Evolutionary conservation across 2,329 filamentous ascomycete genomes (phyloP), one percentile per base, ranked within the genome.

Genomic region (Ascochyta lentis): DNA sequence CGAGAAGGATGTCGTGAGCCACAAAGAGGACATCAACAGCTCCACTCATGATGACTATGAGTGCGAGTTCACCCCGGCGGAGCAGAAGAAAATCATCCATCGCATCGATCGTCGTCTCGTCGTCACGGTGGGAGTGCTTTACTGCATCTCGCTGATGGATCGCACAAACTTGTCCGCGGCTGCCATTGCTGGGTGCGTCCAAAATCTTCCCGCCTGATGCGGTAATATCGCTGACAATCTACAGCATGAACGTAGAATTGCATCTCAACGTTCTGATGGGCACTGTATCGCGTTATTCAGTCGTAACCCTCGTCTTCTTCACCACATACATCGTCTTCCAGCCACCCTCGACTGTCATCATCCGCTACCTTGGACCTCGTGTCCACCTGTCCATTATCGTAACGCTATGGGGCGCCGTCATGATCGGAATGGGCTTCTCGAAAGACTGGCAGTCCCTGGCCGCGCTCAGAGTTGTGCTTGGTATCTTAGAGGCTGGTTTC

Each of bases 91-190:
- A 38, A 90, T 95, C 66, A 85, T 92, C 38, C 81, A 83, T 52
- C 84, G 86, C 12, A 80, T 95, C 63, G 91, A 96, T 74, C 78
- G 72, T 31, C 77, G 80, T 27, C 70, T 82, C n/a, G 79, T 81
- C 16, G 63, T 78, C 19, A 80, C 78, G 0, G 73, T 80, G 1
- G 80, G 80, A 8, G 73, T 83, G 61, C 83, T 92, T 77, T 93
- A 93, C 74, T 91, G 89, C 70, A 81, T 91, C 65, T 89, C 84
- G 61, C 77, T 94, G 56, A 90, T 94, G 86, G 91, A 95, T 69
- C 81, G 91, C 29, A 91, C 89, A 2, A 94, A 94, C 73, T 77
- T 93, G 70, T 85, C 85, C n/a, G 80, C 85, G 22, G 90, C 89
- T 37, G 85, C 85, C 41, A 88, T 94, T 70, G 90, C 91, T 19